A percentile compares a stretch with the other conserved stretches of the same genome.
These are phyloP conservation scores for Maudiozyma humilis DNA, from an alignment of 1,139 yeast genomes.

Conservation along the genomic window DNA sequence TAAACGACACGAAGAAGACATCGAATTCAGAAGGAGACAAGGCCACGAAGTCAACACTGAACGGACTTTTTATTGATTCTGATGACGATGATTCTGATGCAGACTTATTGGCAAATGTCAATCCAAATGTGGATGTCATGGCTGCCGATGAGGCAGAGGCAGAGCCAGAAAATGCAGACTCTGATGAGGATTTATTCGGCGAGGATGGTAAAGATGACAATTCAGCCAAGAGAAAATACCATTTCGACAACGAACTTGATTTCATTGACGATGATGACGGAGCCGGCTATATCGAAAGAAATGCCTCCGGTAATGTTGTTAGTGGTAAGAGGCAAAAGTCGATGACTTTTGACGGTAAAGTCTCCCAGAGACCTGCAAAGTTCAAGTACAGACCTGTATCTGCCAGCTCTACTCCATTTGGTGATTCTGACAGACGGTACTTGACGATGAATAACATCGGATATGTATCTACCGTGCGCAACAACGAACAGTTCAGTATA, in stretches of 20 bases:
- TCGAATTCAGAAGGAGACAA: constrained; percentile 1
- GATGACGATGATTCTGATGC: constrained; percentile 30
- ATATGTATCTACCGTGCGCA: constrained; percentile 71
- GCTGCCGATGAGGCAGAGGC: constrained; percentile 24
- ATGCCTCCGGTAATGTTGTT: constrained; percentile 9
- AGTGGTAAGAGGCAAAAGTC: not conserved
- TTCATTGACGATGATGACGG: constrained; percentile 54
- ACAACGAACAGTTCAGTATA: constrained; percentile 53
- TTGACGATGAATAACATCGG: constrained; percentile 76
- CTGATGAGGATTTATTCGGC: constrained; percentile 10
- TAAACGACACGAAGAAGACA: not conserved
- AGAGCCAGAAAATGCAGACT: constrained; percentile 14
- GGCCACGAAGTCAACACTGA: constrained; percentile 9
- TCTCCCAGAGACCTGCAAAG: constrained; percentile 3
- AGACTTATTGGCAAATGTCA: not conserved
- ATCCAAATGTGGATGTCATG: constrained; percentile 16
- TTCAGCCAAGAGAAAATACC: constrained; percentile 26
- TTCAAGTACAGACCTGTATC: constrained; percentile 36
- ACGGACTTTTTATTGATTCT: constrained; percentile 23
- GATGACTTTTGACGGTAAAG: not conserved
- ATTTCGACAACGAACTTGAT: constrained; percentile 33
- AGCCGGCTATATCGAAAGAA: constrained; percentile 38
- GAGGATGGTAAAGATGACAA: constrained; percentile 11
- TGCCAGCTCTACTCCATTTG: constrained; percentile 78
- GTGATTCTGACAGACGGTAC: constrained; percentile 62